phyloP scores from a whole-genome alignment of 2,329 filamentous ascomycete species.

The Pezicula neosporulosa region DNA sequence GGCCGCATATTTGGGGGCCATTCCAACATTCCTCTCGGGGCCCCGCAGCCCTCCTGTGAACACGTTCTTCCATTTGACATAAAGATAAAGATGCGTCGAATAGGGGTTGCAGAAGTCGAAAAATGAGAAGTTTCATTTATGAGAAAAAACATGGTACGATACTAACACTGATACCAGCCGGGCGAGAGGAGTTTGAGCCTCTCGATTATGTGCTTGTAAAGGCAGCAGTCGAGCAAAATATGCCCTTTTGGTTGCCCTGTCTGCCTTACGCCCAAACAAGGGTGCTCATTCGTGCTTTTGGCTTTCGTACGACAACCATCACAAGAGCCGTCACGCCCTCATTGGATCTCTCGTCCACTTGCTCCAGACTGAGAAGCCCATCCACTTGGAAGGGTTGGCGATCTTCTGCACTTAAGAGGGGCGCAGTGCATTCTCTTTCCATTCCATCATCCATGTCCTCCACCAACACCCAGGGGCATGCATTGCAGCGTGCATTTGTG shows the following conservation, averaged over 20 bases:
- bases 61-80: no score
- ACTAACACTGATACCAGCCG: neutral
- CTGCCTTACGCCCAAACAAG: constrained; percentile 8
- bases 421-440: neutral
- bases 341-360: neutral
- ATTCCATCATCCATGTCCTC: neutral
- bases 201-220: neutral
- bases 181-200: neutral
- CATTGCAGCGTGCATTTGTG: neutral
- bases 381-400: neutral
- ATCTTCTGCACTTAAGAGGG: neutral
- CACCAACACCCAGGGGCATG: neutral
- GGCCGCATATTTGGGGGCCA: constrained; percentile 1
- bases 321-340: neutral
- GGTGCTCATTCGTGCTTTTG: neutral
- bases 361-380: neutral
- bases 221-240: constrained; percentile 3
- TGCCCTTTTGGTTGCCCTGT: constrained; percentile 17
- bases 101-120: no score
- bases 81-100: no score
- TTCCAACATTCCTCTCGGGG: neutral
- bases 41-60: no score
- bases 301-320: neutral
- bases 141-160: neutral
- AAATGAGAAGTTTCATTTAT: neutral